Evolutionary conservation across 345 rosid species (phyloP), one percentile per base, ranked within the genome.

Genomic region (Populus simonii): DNA sequence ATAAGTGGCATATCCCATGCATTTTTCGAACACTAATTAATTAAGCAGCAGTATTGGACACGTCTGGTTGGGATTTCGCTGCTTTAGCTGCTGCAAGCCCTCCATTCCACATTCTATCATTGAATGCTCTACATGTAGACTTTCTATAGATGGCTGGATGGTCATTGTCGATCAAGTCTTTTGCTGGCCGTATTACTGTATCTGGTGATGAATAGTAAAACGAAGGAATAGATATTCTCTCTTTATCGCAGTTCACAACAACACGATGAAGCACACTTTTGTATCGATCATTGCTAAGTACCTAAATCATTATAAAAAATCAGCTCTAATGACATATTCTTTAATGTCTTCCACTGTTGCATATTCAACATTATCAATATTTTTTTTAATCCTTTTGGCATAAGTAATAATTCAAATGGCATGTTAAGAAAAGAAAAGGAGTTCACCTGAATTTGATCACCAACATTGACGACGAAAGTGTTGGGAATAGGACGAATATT

Each of bases 381-480:
- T 33, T 33, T 33, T 33, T 33, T 33, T 33, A 33, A 33, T 33
- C 36, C 6, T 33, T 33, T 4, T 33, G 43, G 43, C 8, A 39
- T 8, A 7, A 0, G 36, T 33, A 1, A 39, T 39, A 39, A 39
- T 39, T 39, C 43, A 39, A 39, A 39, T 7, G 43, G 43, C 43
- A 39, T 39, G 43, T 6, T 39, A 6, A 39, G 2, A 8, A 11
- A 38, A 49, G 5, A 27, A 25, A 18, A 6, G 33, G 33, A 47
- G 23, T 6, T 65, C 11, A 82, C 94, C 91, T 90, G 92, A 83
- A 94, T 84, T 83, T 91, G 97, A 73, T 91, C 94, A 1, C 97
- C 97, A n/a, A 88, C 77, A 82, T 92, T 92, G 88, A 91, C 87
- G 2, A 86, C 77, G 57, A 92, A 86, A 18, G 97, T 87, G 81